Base-by-base conservation (phyloP, 139 green algal species). In the Chlorella sp. region DNA sequence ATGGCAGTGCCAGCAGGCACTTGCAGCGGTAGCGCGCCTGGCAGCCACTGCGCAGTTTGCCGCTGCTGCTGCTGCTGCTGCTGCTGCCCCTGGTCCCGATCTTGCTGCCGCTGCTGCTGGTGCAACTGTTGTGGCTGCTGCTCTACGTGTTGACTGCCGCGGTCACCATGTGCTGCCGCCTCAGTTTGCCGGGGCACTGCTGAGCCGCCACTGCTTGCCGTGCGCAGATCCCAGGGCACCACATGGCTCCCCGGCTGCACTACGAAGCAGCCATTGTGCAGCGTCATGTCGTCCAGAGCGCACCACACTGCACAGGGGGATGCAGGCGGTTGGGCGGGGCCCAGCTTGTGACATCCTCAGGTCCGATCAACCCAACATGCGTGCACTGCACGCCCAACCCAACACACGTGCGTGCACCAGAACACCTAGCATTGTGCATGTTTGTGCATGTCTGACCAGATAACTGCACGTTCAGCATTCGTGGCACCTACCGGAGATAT, bases 221-320 rank as follows among this genome's bases (percentile, higher is more conserved):
- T 54, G 36, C 20, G 6, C 3, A 16, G 34, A 17, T 30, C 6
- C 5, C 1, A 11, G 26, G 48, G 30, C 64, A 73, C 5, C 32
- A 46, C 44, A 46, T 88, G 81, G 51, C 86, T 88, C 40, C 80
- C 46, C 22, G 73, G 86, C 9, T n/a, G 58, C 38, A 89, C 76
- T 20, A 78, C n/a, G 0, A 89, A 41, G 81, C 86, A 89, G 28
- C 86, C 86, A 68, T 89, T 89, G 7, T 76, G 46, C 1, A 34
- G 5, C 7, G 41, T 51, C 46, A 64, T 73, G 58, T 89, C 87
- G 43, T 89, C 84, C 78, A 89, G 51, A 46, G 84, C 84, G n/a
- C 81, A 60, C 76, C 87, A 87, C n/a, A 90, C 67, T 65, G 60
- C 68, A 46, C n/a, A 41, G 11, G n/a, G 36, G 34, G 19, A 8